phyloP scores from a whole-genome alignment of 2,329 filamentous ascomycete species.

The Verticillium nubilum region DNA sequence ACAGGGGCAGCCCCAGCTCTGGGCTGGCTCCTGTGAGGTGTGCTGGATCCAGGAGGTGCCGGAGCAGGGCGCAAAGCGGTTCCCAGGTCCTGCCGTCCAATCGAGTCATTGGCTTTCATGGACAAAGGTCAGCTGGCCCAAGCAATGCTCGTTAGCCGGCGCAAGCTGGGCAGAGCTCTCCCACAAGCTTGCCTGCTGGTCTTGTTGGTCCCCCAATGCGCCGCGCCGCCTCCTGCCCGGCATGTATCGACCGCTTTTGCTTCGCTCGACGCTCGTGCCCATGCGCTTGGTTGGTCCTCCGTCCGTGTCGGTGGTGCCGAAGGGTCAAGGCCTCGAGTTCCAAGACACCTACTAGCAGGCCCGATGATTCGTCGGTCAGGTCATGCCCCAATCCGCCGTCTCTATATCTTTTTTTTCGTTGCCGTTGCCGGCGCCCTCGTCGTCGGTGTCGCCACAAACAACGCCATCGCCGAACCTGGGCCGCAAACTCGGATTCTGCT shows the following conservation, averaged over 20 bases:
- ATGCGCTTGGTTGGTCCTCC: background rate
- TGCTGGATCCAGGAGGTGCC: background rate
- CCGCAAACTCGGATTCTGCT: background rate
- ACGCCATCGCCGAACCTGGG: background rate
- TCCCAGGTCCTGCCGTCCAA: conserved; percentile 1
- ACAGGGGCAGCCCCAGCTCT: background rate
- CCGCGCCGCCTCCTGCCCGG: background rate
- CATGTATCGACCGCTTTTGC: background rate
- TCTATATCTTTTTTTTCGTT: background rate
- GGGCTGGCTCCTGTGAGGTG: background rate
- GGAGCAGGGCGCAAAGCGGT: background rate
- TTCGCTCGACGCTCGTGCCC: background rate
- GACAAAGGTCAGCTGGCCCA: conserved; percentile 1
- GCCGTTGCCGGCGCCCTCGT: background rate
- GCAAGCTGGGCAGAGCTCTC: background rate
- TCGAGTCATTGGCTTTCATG: conserved; percentile 2
- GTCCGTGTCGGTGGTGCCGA: background rate
- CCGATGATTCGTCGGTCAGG: background rate
- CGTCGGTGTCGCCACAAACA: background rate
- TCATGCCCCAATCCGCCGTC: background rate
- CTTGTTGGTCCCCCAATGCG: background rate
- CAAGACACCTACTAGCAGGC: background rate
- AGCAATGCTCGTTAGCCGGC: background rate
- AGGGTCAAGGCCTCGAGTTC: background rate
- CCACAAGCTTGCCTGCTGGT: background rate